Evolutionary conservation across 2,329 filamentous ascomycete genomes (phyloP), one percentile per base, ranked within the genome.

Genomic region (Cladosporium sp.): DNA sequence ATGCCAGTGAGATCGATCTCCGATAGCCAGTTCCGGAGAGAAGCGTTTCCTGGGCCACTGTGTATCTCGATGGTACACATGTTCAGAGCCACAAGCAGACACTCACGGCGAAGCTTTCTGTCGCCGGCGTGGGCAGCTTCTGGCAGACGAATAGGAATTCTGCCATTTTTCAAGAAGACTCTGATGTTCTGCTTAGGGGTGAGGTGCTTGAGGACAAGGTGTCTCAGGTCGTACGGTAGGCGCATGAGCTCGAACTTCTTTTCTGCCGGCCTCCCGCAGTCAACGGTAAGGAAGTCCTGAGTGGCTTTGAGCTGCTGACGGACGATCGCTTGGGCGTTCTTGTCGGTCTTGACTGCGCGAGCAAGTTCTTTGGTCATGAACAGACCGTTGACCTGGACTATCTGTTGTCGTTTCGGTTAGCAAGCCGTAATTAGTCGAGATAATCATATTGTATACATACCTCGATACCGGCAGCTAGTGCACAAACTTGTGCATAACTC

Each of bases 21-120:
- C n/a, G 40, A 13, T 12, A 59, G 53, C 59, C 59, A 61, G n/a
- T 35, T 17, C 20, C 52, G 59, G 35, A 57, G 53, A 19, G 8
- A 12, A 8, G 19, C 32, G 22, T 59, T 57, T 25, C 57, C 40
- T 4, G 49, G 34, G 8, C 56, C 56, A 17, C 51, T 60, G 32
- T 62, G 55, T 12, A 58, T 47, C 15, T 40, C 45, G 20, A 58
- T 50, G 4, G 55, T 57, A 2, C 57, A 55, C 8, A n/a, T 28
- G 13, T 62, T 59, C 22, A 60, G 13, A 3, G 44, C 19, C 32
- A 47, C 19, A 6, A 39, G 20, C 9, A 62, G 6, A 24, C 37
- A 54, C 19, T 59, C 56, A 4, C 45, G 53, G 32, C 58, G 56
- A 6, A 60, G 40, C 28, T 45, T 24, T 3, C 12, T 28, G 32